Evolutionary conservation across 78 protist species (phyloP), one percentile per base, ranked within the genome.

Genomic region (Mastigamoeba balamuthi): DNA sequence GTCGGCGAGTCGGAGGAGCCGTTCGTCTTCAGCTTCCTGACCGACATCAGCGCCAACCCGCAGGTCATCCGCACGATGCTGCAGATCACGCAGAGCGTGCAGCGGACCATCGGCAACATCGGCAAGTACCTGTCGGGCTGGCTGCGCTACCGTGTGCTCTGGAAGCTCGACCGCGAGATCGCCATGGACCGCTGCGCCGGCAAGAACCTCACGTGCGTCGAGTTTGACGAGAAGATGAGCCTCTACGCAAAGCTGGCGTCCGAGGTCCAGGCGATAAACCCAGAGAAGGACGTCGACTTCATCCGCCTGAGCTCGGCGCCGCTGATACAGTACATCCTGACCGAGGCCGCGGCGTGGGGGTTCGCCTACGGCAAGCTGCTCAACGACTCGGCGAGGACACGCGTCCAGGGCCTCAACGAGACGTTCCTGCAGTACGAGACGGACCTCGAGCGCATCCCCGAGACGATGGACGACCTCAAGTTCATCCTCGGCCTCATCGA

Each of bases 401-500:
- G 3, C 4, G 41, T 78, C 6, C n/a, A 36, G 2, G 78, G 66
- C 41, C 3, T 86, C 33, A 3, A 65, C 58, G 66, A 37, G 44
- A 33, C 4, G 17, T 74, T 90, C 38, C 17, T 6, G 3, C 29
- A 17, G 33, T 5, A 4, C 36, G 0, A 63, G 27, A 43, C 6
- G 4, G 77, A 80, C n/a, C 78, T 89, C 29, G 8, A 67, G 64
- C 8, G 36, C n/a, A 0, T 2, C 6, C 88, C 92, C 10, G 80
- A 73, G 36, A 42, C 48, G 23, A 66, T 89, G 27, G 93, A 88
- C n/a, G 89, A 87, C 29, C 80, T 89, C 64, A 83, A 88, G 83
- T 38, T 28, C 29, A 69, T 92, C 6, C 80, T 92, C 43, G 1
- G 29, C 9, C n/a, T 66, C 40, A 83, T 92, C 29, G 82, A 66